These are phyloP conservation scores for Albugo laibachii DNA, from an alignment of 352 stramenopile species.

Conservation along the genomic window DNA sequence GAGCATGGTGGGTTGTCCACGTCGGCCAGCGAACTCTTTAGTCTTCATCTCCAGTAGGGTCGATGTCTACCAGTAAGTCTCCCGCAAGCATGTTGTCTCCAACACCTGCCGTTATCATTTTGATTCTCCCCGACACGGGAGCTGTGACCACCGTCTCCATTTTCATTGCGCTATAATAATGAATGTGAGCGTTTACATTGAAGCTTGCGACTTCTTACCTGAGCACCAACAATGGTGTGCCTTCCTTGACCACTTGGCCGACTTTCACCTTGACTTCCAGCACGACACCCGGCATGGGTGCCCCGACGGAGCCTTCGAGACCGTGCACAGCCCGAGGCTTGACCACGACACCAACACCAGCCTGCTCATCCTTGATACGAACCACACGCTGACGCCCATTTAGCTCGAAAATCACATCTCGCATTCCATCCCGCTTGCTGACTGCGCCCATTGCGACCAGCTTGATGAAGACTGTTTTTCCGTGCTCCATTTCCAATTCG, in stretches of 20 bases:
- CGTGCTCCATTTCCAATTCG: conserved; percentile 82
- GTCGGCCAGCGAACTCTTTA: conserved; percentile 7
- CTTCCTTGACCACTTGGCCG: conserved; percentile 84
- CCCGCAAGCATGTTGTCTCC: conserved; percentile 89
- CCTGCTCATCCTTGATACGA: conserved; percentile 81
- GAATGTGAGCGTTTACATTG: too few relatives aligned
- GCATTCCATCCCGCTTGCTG: conserved; percentile 77
- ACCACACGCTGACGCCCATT: conserved; percentile 87
- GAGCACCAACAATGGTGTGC: conserved; percentile 85
- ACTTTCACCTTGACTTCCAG: conserved; percentile 88
- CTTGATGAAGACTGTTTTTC: conserved; percentile 94
- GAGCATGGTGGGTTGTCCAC: background rate
- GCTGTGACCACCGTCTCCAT: conserved; percentile 95
- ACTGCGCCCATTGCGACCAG: conserved; percentile 78
- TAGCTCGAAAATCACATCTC: conserved; percentile 93
- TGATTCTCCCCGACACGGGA: conserved; percentile 80
- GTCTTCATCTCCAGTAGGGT: conserved; percentile 49
- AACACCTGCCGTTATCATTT: conserved; percentile 77
- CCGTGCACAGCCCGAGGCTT: conserved; percentile 76
- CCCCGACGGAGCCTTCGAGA: conserved; percentile 77
- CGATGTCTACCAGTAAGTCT: conserved; percentile 92
- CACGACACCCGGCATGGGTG: conserved; percentile 94
- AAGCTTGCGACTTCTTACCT: too few relatives aligned
- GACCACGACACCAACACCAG: conserved; percentile 27
- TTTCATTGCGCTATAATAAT: conserved; percentile 85